Evolutionary conservation across 129 eudicot genomes (phyloP).

Genomic region (Heracleum sosnowskyi): DNA sequence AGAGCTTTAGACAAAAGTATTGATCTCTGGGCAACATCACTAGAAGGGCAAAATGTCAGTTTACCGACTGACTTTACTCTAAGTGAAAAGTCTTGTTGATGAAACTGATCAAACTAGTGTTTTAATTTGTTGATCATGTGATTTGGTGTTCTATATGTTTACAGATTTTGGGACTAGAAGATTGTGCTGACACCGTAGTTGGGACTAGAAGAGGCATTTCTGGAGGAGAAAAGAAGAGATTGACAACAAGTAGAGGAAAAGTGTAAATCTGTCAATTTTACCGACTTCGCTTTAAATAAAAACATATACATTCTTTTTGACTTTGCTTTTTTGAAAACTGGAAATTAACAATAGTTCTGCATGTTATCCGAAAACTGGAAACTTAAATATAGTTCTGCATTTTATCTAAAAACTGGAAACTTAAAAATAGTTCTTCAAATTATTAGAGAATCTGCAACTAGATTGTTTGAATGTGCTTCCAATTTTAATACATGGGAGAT

Average conservation of each 20-base stretch:
- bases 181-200: conserved; percentile 2
- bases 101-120: conserved; percentile 8
- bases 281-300: not conserved
- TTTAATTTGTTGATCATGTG: not conserved
- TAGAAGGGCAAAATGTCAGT: conserved; percentile 56
- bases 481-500: conserved; percentile 51
- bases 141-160: not conserved
- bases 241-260: not conserved
- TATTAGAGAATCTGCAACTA: not conserved
- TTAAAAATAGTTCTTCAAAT: no score
- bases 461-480: not conserved
- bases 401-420: no score
- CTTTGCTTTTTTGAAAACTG: no score
- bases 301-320: not conserved
- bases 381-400: not conserved
- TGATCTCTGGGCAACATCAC: conserved; percentile 40
- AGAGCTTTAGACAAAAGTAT: not conserved
- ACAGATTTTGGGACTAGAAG: conserved; percentile 30
- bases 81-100: conserved; percentile 1
- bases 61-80: conserved; percentile 51
- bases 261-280: not conserved
- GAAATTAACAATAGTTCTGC: no score
- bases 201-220: conserved; percentile 12
- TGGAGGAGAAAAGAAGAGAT: conserved; percentile 12
- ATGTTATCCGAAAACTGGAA: not conserved